These are phyloP conservation scores for Emmonsia crescens DNA, from an alignment of 2,329 filamentous ascomycete species.

Conservation along the genomic window DNA sequence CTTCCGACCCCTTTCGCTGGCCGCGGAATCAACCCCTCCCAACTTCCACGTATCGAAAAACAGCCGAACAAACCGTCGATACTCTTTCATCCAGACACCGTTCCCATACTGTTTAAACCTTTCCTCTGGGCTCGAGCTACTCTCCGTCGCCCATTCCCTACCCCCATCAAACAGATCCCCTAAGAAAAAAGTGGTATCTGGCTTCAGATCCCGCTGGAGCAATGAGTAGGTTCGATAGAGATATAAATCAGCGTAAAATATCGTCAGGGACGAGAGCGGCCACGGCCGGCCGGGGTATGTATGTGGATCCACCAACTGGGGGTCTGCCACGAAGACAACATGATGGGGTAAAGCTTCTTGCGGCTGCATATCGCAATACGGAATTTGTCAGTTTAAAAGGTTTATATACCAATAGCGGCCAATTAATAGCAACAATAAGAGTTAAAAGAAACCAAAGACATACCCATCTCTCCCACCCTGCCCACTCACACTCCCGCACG, in stretches of 20 bases:
- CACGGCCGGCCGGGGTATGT: constrained; percentile 81
- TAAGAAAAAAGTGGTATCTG: constrained; percentile 80
- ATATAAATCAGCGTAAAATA: constrained; percentile 78
- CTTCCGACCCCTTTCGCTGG: constrained; percentile 58
- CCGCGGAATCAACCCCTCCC: constrained; percentile 43
- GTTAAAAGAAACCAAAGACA: constrained; percentile 14
- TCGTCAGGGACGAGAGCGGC: constrained; percentile 56
- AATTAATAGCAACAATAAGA: background rate
- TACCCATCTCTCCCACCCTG: constrained; percentile 89
- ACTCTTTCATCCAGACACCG: constrained; percentile 77
- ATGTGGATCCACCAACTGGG: constrained; percentile 84
- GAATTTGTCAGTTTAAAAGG: constrained; percentile 14
- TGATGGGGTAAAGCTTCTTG: constrained; percentile 68
- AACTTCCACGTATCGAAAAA: constrained; percentile 63
- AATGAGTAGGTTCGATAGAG: constrained; percentile 70
- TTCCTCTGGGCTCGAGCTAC: constrained; percentile 49
- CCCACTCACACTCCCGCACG: constrained; percentile 67
- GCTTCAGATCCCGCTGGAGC: constrained; percentile 64
- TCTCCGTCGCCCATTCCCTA: constrained; percentile 76
- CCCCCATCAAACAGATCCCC: constrained; percentile 95
- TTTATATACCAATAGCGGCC: constrained; percentile 2
- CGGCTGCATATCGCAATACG: constrained; percentile 45
- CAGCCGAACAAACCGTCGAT: constrained; percentile 71
- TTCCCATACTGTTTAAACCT: constrained; percentile 69
- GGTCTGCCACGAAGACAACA: constrained; percentile 75